A percentile compares a stretch with the other conserved stretches of the same genome.
phyloP scores from a whole-genome alignment of 192 early-diverging fungal species.

The Piromyces finnis region DNA sequence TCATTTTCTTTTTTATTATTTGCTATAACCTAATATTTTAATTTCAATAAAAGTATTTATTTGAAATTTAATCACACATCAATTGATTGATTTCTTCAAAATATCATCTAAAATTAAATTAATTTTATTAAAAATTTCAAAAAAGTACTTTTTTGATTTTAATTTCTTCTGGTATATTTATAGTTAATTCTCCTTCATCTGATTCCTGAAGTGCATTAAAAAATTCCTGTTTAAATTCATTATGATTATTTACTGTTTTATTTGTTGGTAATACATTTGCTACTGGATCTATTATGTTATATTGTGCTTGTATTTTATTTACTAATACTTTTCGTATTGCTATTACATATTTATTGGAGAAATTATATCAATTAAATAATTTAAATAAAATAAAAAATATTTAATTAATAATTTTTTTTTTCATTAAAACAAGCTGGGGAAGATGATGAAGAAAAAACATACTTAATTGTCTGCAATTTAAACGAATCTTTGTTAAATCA shows the following conservation, averaged over 20 bases:
- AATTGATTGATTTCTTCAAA: no score
- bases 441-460: conserved; percentile 1
- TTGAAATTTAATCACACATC: no score
- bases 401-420: no score
- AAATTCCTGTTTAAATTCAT: conserved; percentile 9
- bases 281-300: not conserved
- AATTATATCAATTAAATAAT: no score
- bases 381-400: no score
- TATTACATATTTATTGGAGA: no score
- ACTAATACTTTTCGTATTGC: not conserved
- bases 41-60: no score
- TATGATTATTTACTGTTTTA: conserved; percentile 6
- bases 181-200: conserved; percentile 18
- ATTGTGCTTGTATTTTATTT: not conserved
- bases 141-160: not conserved
- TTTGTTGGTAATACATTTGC: not conserved
- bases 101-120: no score
- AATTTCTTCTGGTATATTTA: conserved; percentile 9
- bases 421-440: no score
- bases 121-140: no score
- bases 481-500: conserved; percentile 4
- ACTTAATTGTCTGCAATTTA: conserved; percentile 17
- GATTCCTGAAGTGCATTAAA: conserved; percentile 5
- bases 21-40: no score
- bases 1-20: no score